Conservation (phyloP, 139 green algal species). For the Desmodesmus armatus region DNA sequence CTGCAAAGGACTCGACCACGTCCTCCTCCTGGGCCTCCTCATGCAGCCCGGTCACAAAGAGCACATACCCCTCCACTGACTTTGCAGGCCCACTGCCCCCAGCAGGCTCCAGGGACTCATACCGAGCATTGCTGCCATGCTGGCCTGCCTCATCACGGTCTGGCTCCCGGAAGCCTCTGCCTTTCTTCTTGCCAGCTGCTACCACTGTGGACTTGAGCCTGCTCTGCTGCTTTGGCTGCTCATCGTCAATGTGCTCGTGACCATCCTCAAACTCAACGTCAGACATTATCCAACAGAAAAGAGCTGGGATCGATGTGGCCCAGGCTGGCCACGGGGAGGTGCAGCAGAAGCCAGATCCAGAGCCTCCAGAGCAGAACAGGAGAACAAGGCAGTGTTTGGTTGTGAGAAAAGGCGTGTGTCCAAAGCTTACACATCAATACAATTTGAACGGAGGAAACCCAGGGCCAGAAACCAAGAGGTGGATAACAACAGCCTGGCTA, state of each 20-base stretch:
- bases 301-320: too few relatives aligned
- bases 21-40: constrained; percentile 97
- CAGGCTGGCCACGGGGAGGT: too few relatives aligned
- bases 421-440: too few relatives aligned
- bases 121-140: constrained; percentile 14
- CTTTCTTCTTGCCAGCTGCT: constrained; percentile 34
- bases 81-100: constrained; percentile 40
- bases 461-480: too few relatives aligned
- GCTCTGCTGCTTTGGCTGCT: constrained; percentile 43
- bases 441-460: too few relatives aligned
- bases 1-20: constrained; percentile 90
- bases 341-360: too few relatives aligned
- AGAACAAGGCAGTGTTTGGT: too few relatives aligned
- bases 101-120: constrained; percentile 22
- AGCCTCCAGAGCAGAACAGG: too few relatives aligned
- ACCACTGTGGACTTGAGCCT: constrained; percentile 22
- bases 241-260: constrained; percentile 28
- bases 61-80: constrained; percentile 94
- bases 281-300: constrained; percentile 18
- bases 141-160: constrained; percentile 19
- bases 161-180: constrained; percentile 23
- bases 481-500: too few relatives aligned
- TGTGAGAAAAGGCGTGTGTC: too few relatives aligned
- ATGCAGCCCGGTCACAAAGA: constrained; percentile 93
- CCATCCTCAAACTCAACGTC: constrained; percentile 17